Evolutionary conservation across 208 protist genomes (phyloP), one percentile per base, ranked within the genome.

Genomic region (Acanthamoeba healyi): DNA sequence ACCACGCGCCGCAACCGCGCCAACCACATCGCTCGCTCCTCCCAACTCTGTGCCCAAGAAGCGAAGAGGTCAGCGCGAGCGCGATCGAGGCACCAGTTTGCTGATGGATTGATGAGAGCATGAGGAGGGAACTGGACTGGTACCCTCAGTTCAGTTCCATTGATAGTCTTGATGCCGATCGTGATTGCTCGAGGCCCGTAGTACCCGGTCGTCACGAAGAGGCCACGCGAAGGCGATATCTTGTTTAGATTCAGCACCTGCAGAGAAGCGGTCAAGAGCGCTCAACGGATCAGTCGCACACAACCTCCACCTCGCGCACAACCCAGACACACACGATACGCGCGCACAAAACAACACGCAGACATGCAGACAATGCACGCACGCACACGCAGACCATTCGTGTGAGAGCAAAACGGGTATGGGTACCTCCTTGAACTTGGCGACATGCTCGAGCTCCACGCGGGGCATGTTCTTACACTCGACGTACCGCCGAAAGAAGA

Each of bases 361-460:
- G 49, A 19, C 49, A 54, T 6, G 10, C 6, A 54, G 49, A 54
- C 49, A 19, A 15, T 6, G 15, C 49, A 15, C 49, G n/a, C 24
- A 67, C 5, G n/a, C 15, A 67, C 5, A 32, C 6, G 15, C 58
- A 7, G 58, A 67, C 6, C 10, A 79, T 24, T 10, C 70, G 38
- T 4, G 26, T 12, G 6, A 44, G n/a, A 9, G n/a, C 51, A 51
- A 12, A 49, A 49, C 4, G 2, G 40, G 63, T 12, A 40, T 12
- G 7, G 1, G 19, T 51, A 72, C 84, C 51, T 96, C 93, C 92
- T 96, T 95, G 72, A 96, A 96, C 40, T 96, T 96, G 32, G 95
- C 95, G 1, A 96, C 95, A 65, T 95, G 86, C 54, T 95, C 84
- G 0, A 96, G 49, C 10, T 90, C 89, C 5, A 96, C 90, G 29